Base-by-base conservation (phyloP, 441 rosid species). In the Gossypium lobatum region DNA sequence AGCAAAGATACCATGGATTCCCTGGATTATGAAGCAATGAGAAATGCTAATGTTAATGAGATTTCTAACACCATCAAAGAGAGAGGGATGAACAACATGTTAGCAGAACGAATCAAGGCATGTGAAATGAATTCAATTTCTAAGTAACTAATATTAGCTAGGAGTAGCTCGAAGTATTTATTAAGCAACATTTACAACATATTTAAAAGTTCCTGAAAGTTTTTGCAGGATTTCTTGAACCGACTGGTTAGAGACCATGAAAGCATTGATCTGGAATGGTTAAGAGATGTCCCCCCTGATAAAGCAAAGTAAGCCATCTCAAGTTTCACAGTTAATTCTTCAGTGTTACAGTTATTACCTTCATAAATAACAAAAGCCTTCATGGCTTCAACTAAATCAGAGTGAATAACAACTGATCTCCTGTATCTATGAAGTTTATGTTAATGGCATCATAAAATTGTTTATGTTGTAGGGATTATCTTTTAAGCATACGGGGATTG, bases 61-160 rank as follows among this genome's bases (percentile, higher is more conserved):
- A 88, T 96, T 69, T 77, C 98, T 45, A 79, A 85, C 0, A 69
- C 91, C 39, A 96, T 96, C 54, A 92, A 84, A 83, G 97, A 85
- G 74, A 83, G 99, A 74, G 99, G 99, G 45, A 94, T 93, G 97
- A 94, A 93, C 83, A 86, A 92, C 79, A 83, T 93, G 95, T 82
- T 96, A 76, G 98, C 98, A n/a, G 93, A 81, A 76, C 82, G 99
- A 70, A 96, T 93, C 45, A 82, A 96, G 97, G 99, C 88, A 85
- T 37, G 57, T 57, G 37, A 52, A 73, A 46, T 65, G 28, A 63
- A 48, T 58, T 76, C 45, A 72, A 64, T 71, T 64, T 58, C 72
- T 26, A 69, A 61, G 58, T 17, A 26, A 67, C 26, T 73, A 59
- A 53, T 59, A 70, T 73, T 71, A 31, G 71, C 69, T 50, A 72